These are phyloP conservation scores for Incumbomyces lentus DNA, from an alignment of 2,329 filamentous ascomycete genomes.

Conservation along the genomic window DNA sequence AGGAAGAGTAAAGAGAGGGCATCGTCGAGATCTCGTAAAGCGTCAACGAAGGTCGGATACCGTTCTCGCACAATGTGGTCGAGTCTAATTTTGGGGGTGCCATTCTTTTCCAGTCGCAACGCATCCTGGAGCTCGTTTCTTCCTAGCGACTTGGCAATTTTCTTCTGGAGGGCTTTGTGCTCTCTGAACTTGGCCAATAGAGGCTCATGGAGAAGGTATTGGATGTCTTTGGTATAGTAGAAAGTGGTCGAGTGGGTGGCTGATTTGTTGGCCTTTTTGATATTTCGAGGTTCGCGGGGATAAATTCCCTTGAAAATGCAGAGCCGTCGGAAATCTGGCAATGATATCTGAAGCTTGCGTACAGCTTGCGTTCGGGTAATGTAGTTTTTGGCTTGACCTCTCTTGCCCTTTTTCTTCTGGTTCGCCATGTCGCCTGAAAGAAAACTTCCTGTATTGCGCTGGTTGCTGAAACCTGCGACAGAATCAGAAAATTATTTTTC, in stretches of 20 bases:
- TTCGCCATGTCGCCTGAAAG: slow-evolving; percentile 57
- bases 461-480: background rate
- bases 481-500: slow-evolving; percentile 2
- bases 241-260: slow-evolving; percentile 88
- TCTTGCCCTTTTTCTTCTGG: slow-evolving; percentile 83
- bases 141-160: slow-evolving; percentile 85
- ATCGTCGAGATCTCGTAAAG: slow-evolving; percentile 88
- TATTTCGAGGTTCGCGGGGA: slow-evolving; percentile 89
- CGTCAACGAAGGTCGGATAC: slow-evolving; percentile 94
- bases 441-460: background rate
- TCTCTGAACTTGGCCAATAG: slow-evolving; percentile 91
- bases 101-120: slow-evolving; percentile 78
- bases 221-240: slow-evolving; percentile 86
- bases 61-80: slow-evolving; percentile 97
- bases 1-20: slow-evolving; percentile 94
- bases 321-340: slow-evolving; percentile 93
- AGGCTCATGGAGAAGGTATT: slow-evolving; percentile 95
- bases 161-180: slow-evolving; percentile 93
- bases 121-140: slow-evolving; percentile 86
- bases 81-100: slow-evolving; percentile 78
- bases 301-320: slow-evolving; percentile 99
- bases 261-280: slow-evolving; percentile 91
- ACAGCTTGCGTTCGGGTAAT: slow-evolving; percentile 95
- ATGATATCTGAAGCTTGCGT: slow-evolving; percentile 91
- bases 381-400: slow-evolving; percentile 95